Evolutionary conservation across 345 rosid genomes (phyloP).

Genomic region (Eucalyptus grandis): DNA sequence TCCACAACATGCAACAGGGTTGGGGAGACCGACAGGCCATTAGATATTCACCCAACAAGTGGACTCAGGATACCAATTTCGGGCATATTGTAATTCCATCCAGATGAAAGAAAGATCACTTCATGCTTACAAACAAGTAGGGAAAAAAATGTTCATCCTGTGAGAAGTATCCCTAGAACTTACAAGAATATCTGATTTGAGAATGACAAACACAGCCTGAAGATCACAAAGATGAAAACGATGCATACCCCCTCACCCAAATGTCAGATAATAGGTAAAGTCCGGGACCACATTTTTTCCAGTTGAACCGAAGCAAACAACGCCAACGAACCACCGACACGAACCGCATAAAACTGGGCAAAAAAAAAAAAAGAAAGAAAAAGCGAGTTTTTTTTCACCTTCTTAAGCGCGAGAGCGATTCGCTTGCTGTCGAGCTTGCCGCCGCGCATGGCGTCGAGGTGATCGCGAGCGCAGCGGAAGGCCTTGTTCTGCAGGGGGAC

Average conservation of each 20-base stretch:
- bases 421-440: constrained; percentile 81
- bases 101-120: background rate
- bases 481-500: constrained; percentile 54
- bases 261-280: background rate
- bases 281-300: background rate
- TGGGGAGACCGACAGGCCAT: background rate
- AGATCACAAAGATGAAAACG: background rate
- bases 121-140: background rate
- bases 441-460: constrained; percentile 66
- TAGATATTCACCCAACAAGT: background rate
- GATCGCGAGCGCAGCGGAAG: constrained; percentile 65
- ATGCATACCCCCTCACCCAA: background rate
- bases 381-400: constrained; percentile 16
- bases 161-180: background rate
- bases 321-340: background rate
- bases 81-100: background rate
- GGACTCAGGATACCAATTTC: background rate
- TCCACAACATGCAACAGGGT: background rate
- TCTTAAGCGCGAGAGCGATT: constrained; percentile 87
- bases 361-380: background rate
- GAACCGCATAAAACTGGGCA: background rate
- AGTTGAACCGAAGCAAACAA: background rate
- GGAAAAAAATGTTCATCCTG: background rate
- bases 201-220: background rate
- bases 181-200: background rate